phyloP scores from a whole-genome alignment of 2,329 filamentous ascomycete genomes.

The Graphilbum sp. region DNA sequence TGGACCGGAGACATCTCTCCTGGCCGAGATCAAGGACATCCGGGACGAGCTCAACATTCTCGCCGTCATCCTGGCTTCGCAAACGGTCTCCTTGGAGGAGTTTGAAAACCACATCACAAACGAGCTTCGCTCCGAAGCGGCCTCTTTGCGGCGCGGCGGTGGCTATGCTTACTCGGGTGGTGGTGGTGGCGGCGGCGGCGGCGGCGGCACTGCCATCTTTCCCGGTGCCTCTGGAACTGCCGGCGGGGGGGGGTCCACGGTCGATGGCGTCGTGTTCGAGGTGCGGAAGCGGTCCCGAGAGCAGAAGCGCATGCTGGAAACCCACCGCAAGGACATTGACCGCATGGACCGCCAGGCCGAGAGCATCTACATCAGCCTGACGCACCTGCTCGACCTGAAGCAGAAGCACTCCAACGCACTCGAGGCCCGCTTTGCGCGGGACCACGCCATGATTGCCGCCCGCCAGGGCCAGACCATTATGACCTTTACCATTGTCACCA shows the following conservation, averaged over 20 bases:
- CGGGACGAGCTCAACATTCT: slow-evolving; percentile 52
- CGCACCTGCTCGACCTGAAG: slow-evolving; percentile 48
- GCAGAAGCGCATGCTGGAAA: slow-evolving; percentile 39
- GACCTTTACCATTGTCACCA: slow-evolving; percentile 28
- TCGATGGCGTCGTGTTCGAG: slow-evolving; percentile 15
- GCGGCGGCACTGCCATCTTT: no score
- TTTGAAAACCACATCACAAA: slow-evolving; percentile 26
- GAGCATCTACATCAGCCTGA: slow-evolving; percentile 41
- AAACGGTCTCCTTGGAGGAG: slow-evolving; percentile 14
- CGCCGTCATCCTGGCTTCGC: slow-evolving; percentile 17
- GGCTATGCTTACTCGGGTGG: not conserved
- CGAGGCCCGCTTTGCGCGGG: slow-evolving; percentile 43
- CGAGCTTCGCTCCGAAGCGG: slow-evolving; percentile 7
- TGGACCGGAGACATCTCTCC: slow-evolving; percentile 39
- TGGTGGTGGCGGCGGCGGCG: not conserved
- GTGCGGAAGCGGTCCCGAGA: slow-evolving; percentile 38
- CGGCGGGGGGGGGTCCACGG: not conserved
- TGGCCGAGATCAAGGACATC: slow-evolving; percentile 51
- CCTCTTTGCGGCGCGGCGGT: not conserved
- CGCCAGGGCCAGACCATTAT: slow-evolving; percentile 28
- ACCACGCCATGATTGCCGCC: slow-evolving; percentile 44
- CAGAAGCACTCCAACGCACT: slow-evolving; percentile 54
- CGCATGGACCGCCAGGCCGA: slow-evolving; percentile 48
- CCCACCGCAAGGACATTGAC: slow-evolving; percentile 41
- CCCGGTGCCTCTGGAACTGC: no score